phyloP scores from a whole-genome alignment of 2,329 filamentous ascomycete species.

The Paraphoma sp. region DNA sequence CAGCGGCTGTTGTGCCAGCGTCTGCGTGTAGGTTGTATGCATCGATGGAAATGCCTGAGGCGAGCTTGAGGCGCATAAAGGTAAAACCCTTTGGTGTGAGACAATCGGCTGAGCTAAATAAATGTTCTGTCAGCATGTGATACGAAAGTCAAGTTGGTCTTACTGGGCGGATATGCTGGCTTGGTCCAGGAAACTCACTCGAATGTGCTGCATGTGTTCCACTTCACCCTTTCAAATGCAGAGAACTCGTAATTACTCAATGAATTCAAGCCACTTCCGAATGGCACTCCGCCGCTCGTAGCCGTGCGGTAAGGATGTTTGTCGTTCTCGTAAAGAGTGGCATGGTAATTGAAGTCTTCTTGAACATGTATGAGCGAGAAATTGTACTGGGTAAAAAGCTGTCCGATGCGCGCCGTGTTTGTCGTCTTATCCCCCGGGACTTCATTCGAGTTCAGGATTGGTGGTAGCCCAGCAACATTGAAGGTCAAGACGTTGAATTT shows the following conservation, averaged over 20 bases:
- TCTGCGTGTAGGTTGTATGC: slow-evolving; percentile 73
- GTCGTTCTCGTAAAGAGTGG: slow-evolving; percentile 65
- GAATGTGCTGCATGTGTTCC: slow-evolving; percentile 62
- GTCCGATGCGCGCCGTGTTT: slow-evolving; percentile 65
- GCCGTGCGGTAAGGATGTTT: slow-evolving; percentile 66
- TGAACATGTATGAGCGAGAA: slow-evolving; percentile 71
- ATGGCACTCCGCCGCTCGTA: slow-evolving; percentile 68
- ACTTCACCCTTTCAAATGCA: slow-evolving; percentile 64
- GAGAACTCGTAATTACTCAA: slow-evolving; percentile 65
- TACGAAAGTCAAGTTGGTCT: background rate
- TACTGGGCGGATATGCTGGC: background rate
- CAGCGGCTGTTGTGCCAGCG: slow-evolving; percentile 61
- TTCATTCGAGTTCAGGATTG: slow-evolving; percentile 64
- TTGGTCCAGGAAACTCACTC: slow-evolving; percentile 17
- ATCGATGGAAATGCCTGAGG: slow-evolving; percentile 64
- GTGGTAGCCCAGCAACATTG: slow-evolving; percentile 68
- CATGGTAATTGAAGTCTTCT: slow-evolving; percentile 74
- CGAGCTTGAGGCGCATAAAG: slow-evolving; percentile 65
- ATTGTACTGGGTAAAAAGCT: slow-evolving; percentile 61
- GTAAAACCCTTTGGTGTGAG: slow-evolving; percentile 75
- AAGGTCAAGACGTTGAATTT: slow-evolving; percentile 62
- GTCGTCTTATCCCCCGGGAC: slow-evolving; percentile 67
- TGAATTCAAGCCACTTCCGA: slow-evolving; percentile 71
- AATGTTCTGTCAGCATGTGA: background rate
- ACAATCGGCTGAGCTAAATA: slow-evolving; percentile 61